Percentiles rank a stretch among this genome's conserved stretches.
Evolutionary conservation across 2,329 filamentous ascomycete species (phyloP).

Genomic region (Sporothrix sp.): DNA sequence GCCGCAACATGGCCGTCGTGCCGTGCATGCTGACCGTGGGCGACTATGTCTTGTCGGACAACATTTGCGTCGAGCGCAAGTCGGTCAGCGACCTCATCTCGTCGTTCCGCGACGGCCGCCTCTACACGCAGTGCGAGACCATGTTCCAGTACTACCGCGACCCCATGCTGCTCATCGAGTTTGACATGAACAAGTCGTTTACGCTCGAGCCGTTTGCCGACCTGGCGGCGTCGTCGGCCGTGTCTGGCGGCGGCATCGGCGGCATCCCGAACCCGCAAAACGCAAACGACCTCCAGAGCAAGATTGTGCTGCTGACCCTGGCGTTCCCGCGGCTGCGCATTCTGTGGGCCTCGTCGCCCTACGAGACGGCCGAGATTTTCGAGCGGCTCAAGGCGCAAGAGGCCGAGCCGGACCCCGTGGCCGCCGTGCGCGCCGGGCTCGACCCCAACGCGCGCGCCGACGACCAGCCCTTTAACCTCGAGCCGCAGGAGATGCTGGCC

Average conservation of each 20-base stretch:
- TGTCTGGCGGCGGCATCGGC: conserved; percentile 38
- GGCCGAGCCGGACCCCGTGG: conserved; percentile 80
- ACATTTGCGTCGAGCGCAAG: conserved; percentile 91
- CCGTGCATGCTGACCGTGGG: conserved; percentile 95
- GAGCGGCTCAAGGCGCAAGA: conserved; percentile 84
- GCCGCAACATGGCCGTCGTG: conserved; percentile 75
- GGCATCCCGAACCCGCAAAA: conserved; percentile 29
- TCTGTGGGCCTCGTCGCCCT: conserved; percentile 88
- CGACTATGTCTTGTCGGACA: conserved; percentile 87
- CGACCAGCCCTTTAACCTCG: conserved; percentile 65
- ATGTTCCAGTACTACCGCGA: conserved; percentile 91
- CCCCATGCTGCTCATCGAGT: conserved; percentile 91
- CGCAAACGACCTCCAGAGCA: conserved; percentile 78
- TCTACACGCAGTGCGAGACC: conserved; percentile 84
- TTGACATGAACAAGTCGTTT: conserved; percentile 94
- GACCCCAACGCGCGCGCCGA: conserved; percentile 52
- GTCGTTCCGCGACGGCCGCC: conserved; percentile 81
- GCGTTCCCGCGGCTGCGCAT: conserved; percentile 84
- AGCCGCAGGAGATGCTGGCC: conserved; percentile 83
- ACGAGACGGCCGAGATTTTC: conserved; percentile 96
- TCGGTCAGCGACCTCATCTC: conserved; percentile 83
- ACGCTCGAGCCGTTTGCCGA: conserved; percentile 77
- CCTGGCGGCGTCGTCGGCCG: conserved; percentile 29
- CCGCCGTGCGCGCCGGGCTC: conserved; percentile 74
- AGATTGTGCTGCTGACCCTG: conserved; percentile 83